Evolutionary conservation across 257 asterid species (phyloP).

Genomic region (Petunia axillaris): DNA sequence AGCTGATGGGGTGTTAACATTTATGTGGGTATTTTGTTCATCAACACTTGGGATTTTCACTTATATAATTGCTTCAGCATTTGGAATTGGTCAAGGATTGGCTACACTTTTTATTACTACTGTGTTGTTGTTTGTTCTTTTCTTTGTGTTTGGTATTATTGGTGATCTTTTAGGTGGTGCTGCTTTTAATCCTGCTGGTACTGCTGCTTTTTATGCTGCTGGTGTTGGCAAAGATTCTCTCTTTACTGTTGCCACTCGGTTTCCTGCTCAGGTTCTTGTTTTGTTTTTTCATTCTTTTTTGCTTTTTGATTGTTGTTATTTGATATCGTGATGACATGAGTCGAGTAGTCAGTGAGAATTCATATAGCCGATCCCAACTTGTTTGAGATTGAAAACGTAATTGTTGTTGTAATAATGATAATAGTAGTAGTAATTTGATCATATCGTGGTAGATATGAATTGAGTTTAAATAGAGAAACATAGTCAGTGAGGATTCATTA

Average conservation of each 20-base stretch:
- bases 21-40: slow-evolving; percentile 51
- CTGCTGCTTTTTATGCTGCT: slow-evolving; percentile 80
- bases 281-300: background rate
- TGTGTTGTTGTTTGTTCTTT: slow-evolving; percentile 46
- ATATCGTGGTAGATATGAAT: too few relatives aligned
- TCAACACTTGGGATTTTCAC: slow-evolving; percentile 56
- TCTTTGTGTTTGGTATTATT: slow-evolving; percentile 69
- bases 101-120: slow-evolving; percentile 63
- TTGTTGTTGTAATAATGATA: too few relatives aligned
- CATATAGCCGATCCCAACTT: too few relatives aligned
- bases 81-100: slow-evolving; percentile 55
- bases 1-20: slow-evolving; percentile 46
- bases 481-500: too few relatives aligned
- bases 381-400: too few relatives aligned
- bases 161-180: slow-evolving; percentile 84
- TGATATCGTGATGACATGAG: too few relatives aligned
- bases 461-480: too few relatives aligned
- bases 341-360: too few relatives aligned
- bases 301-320: background rate
- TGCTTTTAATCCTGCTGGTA: slow-evolving; percentile 82
- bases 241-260: slow-evolving; percentile 67
- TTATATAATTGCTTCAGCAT: slow-evolving; percentile 46
- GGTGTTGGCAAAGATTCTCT: slow-evolving; percentile 66
- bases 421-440: too few relatives aligned
- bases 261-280: slow-evolving; percentile 50